Conservation (phyloP, 805 yeast species). For the Monosporozyma aerobia region DNA sequence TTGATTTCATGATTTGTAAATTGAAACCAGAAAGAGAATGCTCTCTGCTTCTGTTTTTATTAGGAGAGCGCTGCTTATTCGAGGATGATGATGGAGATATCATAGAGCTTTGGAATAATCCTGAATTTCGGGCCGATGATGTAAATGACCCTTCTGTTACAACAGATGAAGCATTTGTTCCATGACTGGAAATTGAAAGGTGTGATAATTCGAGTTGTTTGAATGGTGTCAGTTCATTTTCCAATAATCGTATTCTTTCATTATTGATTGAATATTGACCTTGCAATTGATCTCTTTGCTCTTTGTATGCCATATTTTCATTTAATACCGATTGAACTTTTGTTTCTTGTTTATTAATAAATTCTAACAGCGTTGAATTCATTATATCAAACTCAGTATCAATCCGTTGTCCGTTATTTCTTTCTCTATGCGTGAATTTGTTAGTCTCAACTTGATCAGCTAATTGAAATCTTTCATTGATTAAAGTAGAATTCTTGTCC, state of each 20-base stretch:
- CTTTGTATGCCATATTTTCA: slow-evolving; percentile 4
- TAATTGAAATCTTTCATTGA: background rate
- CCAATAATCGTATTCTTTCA: background rate
- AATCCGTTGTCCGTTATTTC: slow-evolving; percentile 7
- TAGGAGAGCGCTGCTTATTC: background rate
- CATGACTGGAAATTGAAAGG: background rate
- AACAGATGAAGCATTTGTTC: background rate
- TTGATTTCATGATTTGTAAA: slow-evolving; percentile 3
- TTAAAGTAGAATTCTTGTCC: background rate
- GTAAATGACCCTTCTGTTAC: background rate
- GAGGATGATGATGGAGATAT: background rate
- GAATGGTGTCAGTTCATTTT: background rate
- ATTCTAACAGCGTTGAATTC: slow-evolving; percentile 17
- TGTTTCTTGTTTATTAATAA: slow-evolving; percentile 12
- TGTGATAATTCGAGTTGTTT: background rate
- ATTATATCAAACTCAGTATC: slow-evolving; percentile 13
- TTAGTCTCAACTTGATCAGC: background rate
- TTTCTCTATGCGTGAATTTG: slow-evolving; percentile 7
- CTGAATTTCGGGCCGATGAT: background rate
- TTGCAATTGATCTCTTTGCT: background rate
- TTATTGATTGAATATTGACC: background rate
- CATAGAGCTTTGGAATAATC: background rate
- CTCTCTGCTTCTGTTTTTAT: background rate
- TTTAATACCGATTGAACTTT: slow-evolving; percentile 11
- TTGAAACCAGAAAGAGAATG: slow-evolving; percentile 1